phyloP scores from a whole-genome alignment of 1,284 basidiomycete genomes.

The Pseudozyma hubeiensis region DNA sequence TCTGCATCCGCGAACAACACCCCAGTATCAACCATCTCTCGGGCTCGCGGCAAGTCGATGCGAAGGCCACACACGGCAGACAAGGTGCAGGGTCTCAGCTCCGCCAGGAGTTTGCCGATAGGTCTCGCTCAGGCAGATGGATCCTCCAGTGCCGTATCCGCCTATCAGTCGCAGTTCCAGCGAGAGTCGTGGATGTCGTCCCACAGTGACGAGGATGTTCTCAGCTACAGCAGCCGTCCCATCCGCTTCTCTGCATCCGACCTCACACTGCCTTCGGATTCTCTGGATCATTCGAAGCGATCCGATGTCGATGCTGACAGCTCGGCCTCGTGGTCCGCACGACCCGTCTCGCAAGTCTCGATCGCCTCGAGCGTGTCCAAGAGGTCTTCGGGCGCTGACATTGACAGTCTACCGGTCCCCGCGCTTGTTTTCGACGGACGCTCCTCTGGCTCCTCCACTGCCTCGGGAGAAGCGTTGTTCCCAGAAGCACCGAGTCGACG shows the following conservation, averaged over 20 bases:
- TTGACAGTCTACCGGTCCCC: slow-evolving; percentile 9
- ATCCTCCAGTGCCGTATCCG: slow-evolving; percentile 1
- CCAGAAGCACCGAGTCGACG: slow-evolving; percentile 18
- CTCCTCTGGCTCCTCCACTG: slow-evolving; percentile 18
- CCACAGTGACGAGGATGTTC: slow-evolving; percentile 11
- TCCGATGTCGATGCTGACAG: neutral
- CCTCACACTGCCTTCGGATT: slow-evolving; percentile 15
- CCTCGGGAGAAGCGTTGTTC: slow-evolving; percentile 5
- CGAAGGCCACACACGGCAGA: slow-evolving; percentile 32
- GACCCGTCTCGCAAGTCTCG: slow-evolving; percentile 21
- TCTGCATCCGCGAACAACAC: slow-evolving; percentile 24
- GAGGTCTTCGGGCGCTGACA: slow-evolving; percentile 2
- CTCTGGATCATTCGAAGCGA: slow-evolving; percentile 11
- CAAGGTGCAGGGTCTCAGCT: slow-evolving; percentile 14
- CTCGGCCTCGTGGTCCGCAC: neutral
- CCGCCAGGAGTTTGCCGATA: slow-evolving; percentile 1
- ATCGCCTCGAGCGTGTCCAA: slow-evolving; percentile 14
- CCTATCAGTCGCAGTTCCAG: slow-evolving; percentile 15
- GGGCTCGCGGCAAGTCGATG: slow-evolving; percentile 21
- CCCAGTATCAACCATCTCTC: slow-evolving; percentile 19
- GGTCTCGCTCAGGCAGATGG: neutral
- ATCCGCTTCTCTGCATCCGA: slow-evolving; percentile 39
- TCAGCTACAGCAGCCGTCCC: slow-evolving; percentile 6
- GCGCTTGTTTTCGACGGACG: slow-evolving; percentile 33
- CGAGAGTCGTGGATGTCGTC: slow-evolving; percentile 37